A percentile compares a stretch with the other conserved stretches of the same genome.
Conservation (phyloP, 129 eudicot genomes). For the Arctium lappa region DNA sequence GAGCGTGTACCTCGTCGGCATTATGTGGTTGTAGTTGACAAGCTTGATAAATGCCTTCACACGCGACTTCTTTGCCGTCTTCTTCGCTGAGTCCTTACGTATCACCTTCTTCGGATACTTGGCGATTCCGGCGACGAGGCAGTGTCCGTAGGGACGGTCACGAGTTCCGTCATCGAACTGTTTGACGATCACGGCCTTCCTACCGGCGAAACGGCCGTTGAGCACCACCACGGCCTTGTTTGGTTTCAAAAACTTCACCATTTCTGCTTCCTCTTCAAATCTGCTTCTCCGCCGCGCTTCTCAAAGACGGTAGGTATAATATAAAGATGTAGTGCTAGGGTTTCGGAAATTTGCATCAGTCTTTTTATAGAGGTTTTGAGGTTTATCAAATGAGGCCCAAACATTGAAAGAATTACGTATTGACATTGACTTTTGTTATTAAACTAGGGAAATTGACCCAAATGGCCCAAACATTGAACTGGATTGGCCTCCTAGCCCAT, state of each 20-base stretch:
- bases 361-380: background rate
- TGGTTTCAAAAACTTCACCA: constrained; percentile 41
- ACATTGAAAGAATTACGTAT: background rate
- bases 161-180: constrained; percentile 37
- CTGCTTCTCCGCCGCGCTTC: constrained; percentile 12
- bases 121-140: constrained; percentile 32
- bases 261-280: background rate
- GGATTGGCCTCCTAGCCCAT: too few species aligned
- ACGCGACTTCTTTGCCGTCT: constrained; percentile 36
- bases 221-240: constrained; percentile 37
- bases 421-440: background rate
- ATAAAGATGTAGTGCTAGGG: background rate
- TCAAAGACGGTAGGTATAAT: background rate
- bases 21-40: constrained; percentile 37
- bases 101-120: constrained; percentile 40
- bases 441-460: too few species aligned
- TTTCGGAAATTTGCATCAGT: background rate
- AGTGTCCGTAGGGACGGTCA: constrained; percentile 39
- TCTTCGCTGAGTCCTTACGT: constrained; percentile 33
- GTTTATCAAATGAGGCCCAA: background rate
- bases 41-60: constrained; percentile 42
- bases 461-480: too few species aligned
- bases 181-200: constrained; percentile 30
- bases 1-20: constrained; percentile 42
- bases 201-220: constrained; percentile 36